Percentiles rank a stretch among this genome's conserved stretches.
These are phyloP conservation scores for Yamadazyma diddensiae DNA, from an alignment of 1,139 yeast species.

Conservation along the genomic window DNA sequence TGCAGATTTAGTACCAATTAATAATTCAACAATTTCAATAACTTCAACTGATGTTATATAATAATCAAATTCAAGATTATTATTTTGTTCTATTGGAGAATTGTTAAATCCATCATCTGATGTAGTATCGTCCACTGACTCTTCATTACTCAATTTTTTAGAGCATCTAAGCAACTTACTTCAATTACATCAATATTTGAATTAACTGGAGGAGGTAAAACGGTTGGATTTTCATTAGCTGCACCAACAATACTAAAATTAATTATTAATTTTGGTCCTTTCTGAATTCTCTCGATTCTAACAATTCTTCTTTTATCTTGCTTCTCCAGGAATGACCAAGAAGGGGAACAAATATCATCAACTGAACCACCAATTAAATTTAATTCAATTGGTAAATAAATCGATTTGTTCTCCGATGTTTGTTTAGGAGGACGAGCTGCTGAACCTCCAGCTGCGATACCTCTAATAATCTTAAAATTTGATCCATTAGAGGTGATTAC, in stretches of 20 bases:
- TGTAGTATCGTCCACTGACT: slow-evolving; percentile 28
- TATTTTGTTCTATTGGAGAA: slow-evolving; percentile 13
- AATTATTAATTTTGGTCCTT: slow-evolving; percentile 44
- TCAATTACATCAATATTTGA: slow-evolving; percentile 51
- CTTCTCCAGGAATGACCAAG: slow-evolving; percentile 47
- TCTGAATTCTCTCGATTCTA: slow-evolving; percentile 53
- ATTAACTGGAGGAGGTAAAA: slow-evolving; percentile 31
- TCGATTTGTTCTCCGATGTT: slow-evolving; percentile 24
- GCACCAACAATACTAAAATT: slow-evolving; percentile 52
- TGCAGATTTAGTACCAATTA: slow-evolving; percentile 48
- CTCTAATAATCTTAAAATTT: slow-evolving; percentile 47
- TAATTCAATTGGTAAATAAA: slow-evolving; percentile 46
- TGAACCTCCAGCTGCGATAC: slow-evolving; percentile 58
- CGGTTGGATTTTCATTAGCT: slow-evolving; percentile 46
- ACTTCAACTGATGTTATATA: slow-evolving; percentile 68
- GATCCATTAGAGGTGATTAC: slow-evolving; percentile 13
- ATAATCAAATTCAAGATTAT: slow-evolving; percentile 32
- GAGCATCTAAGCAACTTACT: slow-evolving; percentile 53
- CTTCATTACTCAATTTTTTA: slow-evolving; percentile 17
- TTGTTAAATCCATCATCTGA: slow-evolving; percentile 24
- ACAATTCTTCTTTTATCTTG: slow-evolving; percentile 55
- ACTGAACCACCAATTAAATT: slow-evolving; percentile 42
- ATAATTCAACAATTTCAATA: slow-evolving; percentile 58
- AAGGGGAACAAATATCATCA: slow-evolving; percentile 47
- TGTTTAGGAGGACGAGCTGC: slow-evolving; percentile 55